Conservation (phyloP, 2,329 filamentous ascomycete genomes). For the Neurospora crassa region DNA sequence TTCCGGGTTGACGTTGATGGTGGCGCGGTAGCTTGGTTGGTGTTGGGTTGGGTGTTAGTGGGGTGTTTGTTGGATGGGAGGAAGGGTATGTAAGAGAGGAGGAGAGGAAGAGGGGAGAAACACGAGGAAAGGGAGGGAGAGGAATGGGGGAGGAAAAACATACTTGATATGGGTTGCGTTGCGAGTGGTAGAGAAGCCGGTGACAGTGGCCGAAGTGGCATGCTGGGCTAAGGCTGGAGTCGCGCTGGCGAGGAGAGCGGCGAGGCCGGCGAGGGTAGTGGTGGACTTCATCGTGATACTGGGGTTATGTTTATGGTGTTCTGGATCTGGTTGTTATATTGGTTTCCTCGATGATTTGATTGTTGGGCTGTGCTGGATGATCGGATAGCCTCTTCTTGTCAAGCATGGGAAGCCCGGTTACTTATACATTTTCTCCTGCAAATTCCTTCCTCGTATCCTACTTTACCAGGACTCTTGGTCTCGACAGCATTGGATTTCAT, state of each 20-base stretch:
- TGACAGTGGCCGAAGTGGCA: constrained; percentile 2
- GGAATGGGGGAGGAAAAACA: not conserved
- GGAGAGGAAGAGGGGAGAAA: not conserved
- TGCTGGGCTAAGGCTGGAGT: not conserved
- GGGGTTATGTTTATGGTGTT: not conserved
- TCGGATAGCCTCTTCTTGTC: not conserved
- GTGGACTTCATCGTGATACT: constrained; percentile 1
- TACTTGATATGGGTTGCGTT: constrained; percentile 1
- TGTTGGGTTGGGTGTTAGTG: not conserved
- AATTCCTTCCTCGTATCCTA: not conserved
- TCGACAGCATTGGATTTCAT: not conserved
- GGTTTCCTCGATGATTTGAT: not conserved
- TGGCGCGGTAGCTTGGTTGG: not conserved
- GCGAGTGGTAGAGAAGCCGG: not conserved
- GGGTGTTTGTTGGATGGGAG: not conserved
- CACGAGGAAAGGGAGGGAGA: too few species aligned
- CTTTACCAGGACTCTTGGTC: not conserved
- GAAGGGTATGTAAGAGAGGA: not conserved
- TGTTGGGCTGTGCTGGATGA: not conserved
- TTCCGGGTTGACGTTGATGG: constrained; percentile 1
- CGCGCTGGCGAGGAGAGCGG: not conserved
- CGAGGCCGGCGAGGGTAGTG: not conserved
- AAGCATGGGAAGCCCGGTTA: not conserved
- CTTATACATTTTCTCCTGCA: not conserved
- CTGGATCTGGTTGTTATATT: not conserved